phyloP scores from a whole-genome alignment of 2,329 filamentous ascomycete species.

The Pyricularia sp. region DNA sequence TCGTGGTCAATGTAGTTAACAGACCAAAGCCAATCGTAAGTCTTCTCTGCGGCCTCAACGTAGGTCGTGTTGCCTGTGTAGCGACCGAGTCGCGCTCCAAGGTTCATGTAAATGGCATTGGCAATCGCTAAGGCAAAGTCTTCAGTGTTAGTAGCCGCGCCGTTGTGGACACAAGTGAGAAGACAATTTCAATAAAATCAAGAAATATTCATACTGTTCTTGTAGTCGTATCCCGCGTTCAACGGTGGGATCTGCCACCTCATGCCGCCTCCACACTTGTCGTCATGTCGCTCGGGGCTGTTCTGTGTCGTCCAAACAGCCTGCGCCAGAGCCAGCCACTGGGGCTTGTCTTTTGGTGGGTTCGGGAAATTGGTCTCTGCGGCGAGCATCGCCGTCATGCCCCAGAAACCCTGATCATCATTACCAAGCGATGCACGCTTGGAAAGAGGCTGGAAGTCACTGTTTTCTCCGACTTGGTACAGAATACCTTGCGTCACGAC shows the following conservation, averaged over 20 bases:
- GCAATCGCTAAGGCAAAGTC: conserved; percentile 30
- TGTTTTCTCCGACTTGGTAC: conserved; percentile 45
- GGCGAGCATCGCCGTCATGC: conserved; percentile 57
- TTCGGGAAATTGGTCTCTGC: conserved; percentile 57
- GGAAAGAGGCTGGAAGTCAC: conserved; percentile 47
- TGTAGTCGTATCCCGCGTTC: conserved; percentile 72
- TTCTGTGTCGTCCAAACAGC: conserved; percentile 60
- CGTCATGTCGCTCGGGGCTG: conserved; percentile 39
- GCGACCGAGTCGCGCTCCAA: conserved; percentile 59
- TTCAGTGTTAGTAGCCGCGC: neutral
- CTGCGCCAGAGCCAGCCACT: conserved; percentile 59
- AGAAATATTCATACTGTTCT: conserved; percentile 31
- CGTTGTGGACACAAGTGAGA: neutral
- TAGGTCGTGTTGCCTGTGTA: conserved; percentile 62
- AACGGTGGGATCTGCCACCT: conserved; percentile 70
- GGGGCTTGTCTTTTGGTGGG: conserved; percentile 40
- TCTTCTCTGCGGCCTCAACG: conserved; percentile 48
- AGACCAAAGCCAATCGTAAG: conserved; percentile 50
- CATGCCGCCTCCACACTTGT: conserved; percentile 62
- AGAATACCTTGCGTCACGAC: conserved; percentile 46
- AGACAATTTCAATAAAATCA: neutral
- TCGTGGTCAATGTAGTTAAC: conserved; percentile 51
- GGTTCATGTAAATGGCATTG: conserved; percentile 55
- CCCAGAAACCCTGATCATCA: conserved; percentile 67
- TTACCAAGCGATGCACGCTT: conserved; percentile 52